Base-by-base conservation (phyloP, 2,329 filamentous ascomycete species). In the Pseudocercospora vitis region DNA sequence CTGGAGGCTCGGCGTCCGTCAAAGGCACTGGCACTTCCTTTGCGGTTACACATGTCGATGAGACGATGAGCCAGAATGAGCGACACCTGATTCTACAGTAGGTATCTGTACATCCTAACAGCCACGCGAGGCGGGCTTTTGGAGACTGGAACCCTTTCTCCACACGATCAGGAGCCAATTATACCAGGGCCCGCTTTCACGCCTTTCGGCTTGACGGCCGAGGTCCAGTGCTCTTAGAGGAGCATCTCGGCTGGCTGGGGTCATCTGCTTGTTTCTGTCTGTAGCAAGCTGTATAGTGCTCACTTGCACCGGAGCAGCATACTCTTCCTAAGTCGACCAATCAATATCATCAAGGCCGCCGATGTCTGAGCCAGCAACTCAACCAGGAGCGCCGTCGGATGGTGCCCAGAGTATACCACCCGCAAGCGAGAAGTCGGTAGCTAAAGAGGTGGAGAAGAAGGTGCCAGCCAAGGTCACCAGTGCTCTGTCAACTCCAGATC, bases 331-430 rank as follows among this genome's bases (percentile, higher is more conserved):
- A 29, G 11, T 29, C 11, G 6, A 29, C 6, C 6, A 11, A 29
- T 29, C 6, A 7, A 6, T 11, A 11, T 6, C 6, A 29, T 29
- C 26, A 29, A 14, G 21, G n/a, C 12, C 8, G 21, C 19, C 37
- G 21, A 74, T 74, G 72, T 70, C 71, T 40, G 70, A 72, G 56
- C 61, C 70, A 45, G 62, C 63, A 11, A 62, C 62, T 18, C 68
- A 73, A 53, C 68, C 70, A 21, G 70, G 69, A 28, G 72, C 66
- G 23, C 71, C 71, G 23, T 59, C 64, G 42, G 63, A 66, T 26
- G 67, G 68, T 48, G 66, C 62, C 5, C 59, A 64, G n/a, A 65
- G 63, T 52, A 61, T 68, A 18, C 65, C 68, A 16, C 50, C 64
- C 19, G 60, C 65, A 11, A 53, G 53, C 16, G 70, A 68, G 50